A percentile compares a stretch with the other conserved stretches of the same genome.
phyloP scores from a whole-genome alignment of 192 early-diverging fungal species.

The Polychytrium aggregatum region DNA sequence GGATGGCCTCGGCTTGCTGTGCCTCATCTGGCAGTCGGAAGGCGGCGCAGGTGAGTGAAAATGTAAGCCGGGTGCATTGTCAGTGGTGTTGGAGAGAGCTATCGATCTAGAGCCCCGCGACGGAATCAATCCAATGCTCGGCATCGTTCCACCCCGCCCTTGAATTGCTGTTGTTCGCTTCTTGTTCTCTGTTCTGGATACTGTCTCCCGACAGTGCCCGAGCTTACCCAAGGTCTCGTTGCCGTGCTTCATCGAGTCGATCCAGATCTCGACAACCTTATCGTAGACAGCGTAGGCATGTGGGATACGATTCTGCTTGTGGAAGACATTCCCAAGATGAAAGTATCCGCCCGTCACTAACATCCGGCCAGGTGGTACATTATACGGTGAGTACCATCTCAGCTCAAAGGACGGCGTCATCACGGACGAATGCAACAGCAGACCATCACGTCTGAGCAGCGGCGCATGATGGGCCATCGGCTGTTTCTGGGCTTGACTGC shows the following conservation, averaged over 20 bases:
- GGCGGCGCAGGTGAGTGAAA: not conserved
- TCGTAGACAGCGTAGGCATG: conserved; percentile 28
- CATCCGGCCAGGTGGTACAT: not conserved
- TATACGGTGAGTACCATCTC: not conserved
- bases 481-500: conserved; percentile 1
- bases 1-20: conserved; percentile 37
- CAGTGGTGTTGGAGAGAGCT: too few relatives aligned
- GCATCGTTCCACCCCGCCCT: too few relatives aligned
- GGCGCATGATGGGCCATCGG: not conserved
- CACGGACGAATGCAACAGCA: not conserved
- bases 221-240: too few relatives aligned
- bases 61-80: not conserved
- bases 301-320: conserved; percentile 16
- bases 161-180: too few relatives aligned
- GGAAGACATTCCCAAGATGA: conserved; percentile 38
- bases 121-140: too few relatives aligned
- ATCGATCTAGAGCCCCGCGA: too few relatives aligned
- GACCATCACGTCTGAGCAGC: not conserved
- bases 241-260: conserved; percentile 9
- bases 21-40: conserved; percentile 19
- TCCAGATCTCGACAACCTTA: conserved; percentile 34
- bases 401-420: not conserved
- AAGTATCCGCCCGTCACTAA: conserved; percentile 41
- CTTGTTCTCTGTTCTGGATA: too few relatives aligned
- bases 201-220: too few relatives aligned